These are phyloP conservation scores for Marsdenia floribunda DNA, from an alignment of 257 asterid species.

Conservation along the genomic window DNA sequence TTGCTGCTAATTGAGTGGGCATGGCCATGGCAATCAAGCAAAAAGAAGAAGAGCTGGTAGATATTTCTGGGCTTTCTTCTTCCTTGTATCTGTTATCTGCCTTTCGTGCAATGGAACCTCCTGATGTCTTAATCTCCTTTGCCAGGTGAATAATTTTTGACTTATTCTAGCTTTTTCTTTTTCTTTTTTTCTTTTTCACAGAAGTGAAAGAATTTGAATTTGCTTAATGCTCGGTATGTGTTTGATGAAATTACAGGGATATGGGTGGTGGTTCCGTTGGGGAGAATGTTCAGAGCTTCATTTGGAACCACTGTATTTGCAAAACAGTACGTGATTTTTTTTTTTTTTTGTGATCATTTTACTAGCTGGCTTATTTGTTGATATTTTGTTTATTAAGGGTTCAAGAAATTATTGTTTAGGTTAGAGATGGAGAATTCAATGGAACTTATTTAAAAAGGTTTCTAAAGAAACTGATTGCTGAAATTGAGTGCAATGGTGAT, in stretches of 20 bases:
- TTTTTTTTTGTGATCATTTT: background rate
- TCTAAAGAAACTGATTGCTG: slow-evolving; percentile 69
- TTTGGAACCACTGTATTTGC: slow-evolving; percentile 62
- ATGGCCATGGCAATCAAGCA: slow-evolving; percentile 7
- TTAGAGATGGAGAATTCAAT: slow-evolving; percentile 47
- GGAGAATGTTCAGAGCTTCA: slow-evolving; percentile 61
- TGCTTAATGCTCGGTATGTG: background rate
- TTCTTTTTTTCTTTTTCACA: no score
- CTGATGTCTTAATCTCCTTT: slow-evolving; percentile 54
- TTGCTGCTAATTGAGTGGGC: background rate
- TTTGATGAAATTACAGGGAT: slow-evolving; percentile 34
- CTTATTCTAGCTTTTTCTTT: background rate
- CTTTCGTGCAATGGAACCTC: slow-evolving; percentile 71
- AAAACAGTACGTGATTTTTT: slow-evolving; percentile 38
- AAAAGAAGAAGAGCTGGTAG: slow-evolving; percentile 23
- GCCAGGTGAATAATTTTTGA: slow-evolving; percentile 44
- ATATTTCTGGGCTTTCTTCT: slow-evolving; percentile 26
- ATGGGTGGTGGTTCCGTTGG: slow-evolving; percentile 68
- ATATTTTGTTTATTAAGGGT: background rate
- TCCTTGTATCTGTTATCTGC: slow-evolving; percentile 53
- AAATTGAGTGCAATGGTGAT: slow-evolving; percentile 61
- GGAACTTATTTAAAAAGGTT: slow-evolving; percentile 58
- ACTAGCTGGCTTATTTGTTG: background rate
- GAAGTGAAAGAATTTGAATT: background rate
- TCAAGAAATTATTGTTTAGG: background rate